Percentiles rank a stretch among this genome's conserved stretches.
These are phyloP conservation scores for Boletus fagicola DNA, from an alignment of 768 basidiomycete genomes.

Conservation along the genomic window DNA sequence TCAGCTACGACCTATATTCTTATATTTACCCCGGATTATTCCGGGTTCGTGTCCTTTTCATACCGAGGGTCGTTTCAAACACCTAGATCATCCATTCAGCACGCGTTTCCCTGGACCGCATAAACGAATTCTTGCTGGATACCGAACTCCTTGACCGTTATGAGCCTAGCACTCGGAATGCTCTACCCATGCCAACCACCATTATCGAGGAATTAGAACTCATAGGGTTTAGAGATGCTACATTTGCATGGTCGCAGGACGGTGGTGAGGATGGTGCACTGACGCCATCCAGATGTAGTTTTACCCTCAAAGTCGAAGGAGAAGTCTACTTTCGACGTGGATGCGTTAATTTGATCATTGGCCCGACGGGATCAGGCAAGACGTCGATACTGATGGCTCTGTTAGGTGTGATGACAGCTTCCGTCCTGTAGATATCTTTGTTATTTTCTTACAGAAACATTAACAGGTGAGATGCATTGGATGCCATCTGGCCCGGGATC, in stretches of 20 bases:
- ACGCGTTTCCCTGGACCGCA: slow-evolving; percentile 4
- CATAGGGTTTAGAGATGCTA: slow-evolving; percentile 1
- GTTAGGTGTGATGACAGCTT: background rate
- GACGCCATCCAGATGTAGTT: background rate
- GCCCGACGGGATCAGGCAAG: slow-evolving; percentile 2
- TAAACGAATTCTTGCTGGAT: background rate
- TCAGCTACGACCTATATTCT: background rate
- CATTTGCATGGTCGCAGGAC: slow-evolving; percentile 3
- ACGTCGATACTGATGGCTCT: slow-evolving; percentile 7
- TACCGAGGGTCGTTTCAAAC: too few relatives aligned
- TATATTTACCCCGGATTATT: background rate
- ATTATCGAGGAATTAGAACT: background rate
- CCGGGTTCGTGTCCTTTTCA: background rate
- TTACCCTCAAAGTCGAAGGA: background rate
- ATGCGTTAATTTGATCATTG: slow-evolving; percentile 2
- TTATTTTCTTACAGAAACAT: background rate
- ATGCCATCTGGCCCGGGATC: background rate
- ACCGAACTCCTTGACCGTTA: slow-evolving; percentile 5
- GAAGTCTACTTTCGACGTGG: background rate
- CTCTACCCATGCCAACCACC: background rate
- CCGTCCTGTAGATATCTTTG: background rate
- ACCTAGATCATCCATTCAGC: background rate
- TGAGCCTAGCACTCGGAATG: background rate
- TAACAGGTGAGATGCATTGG: slow-evolving; percentile 7
- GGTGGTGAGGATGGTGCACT: background rate